These are phyloP conservation scores for Pyricularia grisea DNA, from an alignment of 2,329 filamentous ascomycete genomes.

Conservation along the genomic window DNA sequence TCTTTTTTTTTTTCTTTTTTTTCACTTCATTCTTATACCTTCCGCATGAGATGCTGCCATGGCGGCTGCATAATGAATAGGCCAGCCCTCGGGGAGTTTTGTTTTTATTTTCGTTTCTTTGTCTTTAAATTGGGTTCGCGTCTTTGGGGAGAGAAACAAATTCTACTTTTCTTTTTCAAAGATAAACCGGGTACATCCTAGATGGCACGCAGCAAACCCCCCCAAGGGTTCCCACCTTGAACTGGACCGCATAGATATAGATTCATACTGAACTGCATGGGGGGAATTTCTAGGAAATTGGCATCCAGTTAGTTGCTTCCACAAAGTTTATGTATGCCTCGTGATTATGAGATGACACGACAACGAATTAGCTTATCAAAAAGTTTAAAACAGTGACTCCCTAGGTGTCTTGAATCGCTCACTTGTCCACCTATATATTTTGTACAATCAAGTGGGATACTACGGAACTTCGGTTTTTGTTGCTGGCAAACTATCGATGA, in stretches of 20 bases:
- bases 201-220: not conserved
- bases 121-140: not conserved
- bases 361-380: not conserved
- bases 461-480: not conserved
- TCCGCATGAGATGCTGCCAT: not conserved
- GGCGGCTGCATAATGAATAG: not conserved
- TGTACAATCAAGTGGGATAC: not conserved
- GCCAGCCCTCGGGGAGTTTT: not conserved
- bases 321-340: not conserved
- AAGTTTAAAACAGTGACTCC: not conserved
- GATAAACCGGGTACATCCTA: not conserved
- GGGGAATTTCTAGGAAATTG: not conserved
- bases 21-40: not conserved
- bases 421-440: not conserved
- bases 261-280: not conserved
- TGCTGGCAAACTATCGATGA: not conserved
- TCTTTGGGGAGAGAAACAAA: not conserved
- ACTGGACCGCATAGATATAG: not conserved
- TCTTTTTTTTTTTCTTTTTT: not conserved
- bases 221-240: not conserved
- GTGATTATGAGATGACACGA: not conserved
- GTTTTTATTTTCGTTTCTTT: not conserved
- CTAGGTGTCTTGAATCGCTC: not conserved
- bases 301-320: not conserved
- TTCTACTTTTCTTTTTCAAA: not conserved